Evolutionary conservation across 176 grass and related monocot genomes (phyloP), one percentile per base, ranked within the genome.

Genomic region (Chloris gayana): DNA sequence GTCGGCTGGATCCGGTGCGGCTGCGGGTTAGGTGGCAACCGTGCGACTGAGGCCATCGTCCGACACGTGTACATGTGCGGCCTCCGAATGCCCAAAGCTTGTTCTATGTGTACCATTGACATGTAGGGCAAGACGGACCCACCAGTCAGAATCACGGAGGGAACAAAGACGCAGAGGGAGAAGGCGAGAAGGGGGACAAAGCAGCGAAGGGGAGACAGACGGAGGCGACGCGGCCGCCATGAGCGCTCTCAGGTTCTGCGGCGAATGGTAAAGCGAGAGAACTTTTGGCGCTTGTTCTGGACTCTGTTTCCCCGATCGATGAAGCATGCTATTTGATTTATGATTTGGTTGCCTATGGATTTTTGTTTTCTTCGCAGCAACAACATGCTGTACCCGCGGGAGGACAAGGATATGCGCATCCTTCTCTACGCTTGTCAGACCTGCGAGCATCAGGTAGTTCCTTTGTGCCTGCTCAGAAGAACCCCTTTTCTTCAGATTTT

Each of bases 311-410:
- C 47, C 47, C 3, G n/a, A 27, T 58, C 4, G n/a, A 41, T 4
- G 56, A 21, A 24, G 29, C 3, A 37, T 6, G 47, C 62, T 26
- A 31, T 78, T 29, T 79, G 24, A 44, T 70, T 46, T 66, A 2
- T 71, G 35, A 7, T 21, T 29, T 67, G 18, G 31, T 86, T 60
- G 34, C 9, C 17, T 11, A 8, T 45, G 33, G 58, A 6, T 63
- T 27, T 82, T 34, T 67, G 45, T 83, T 15, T 53, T 35, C 12
- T 22, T 66, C 31, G 24, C 79, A 98, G 95, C 88, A 91, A 91
- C 88, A 98, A 98, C 85, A 94, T 94, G 82, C 67, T 98, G 37
- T 94, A 94, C 80, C 95, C 92, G 51, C 83, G 77, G 80, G 95
- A 92, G 82, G 92, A 98, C 83, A 94, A 87, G 81, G 95, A 91